These are phyloP conservation scores for Zygosaccharomyces gambellarensis DNA, from an alignment of 805 yeast genomes.

Conservation along the genomic window DNA sequence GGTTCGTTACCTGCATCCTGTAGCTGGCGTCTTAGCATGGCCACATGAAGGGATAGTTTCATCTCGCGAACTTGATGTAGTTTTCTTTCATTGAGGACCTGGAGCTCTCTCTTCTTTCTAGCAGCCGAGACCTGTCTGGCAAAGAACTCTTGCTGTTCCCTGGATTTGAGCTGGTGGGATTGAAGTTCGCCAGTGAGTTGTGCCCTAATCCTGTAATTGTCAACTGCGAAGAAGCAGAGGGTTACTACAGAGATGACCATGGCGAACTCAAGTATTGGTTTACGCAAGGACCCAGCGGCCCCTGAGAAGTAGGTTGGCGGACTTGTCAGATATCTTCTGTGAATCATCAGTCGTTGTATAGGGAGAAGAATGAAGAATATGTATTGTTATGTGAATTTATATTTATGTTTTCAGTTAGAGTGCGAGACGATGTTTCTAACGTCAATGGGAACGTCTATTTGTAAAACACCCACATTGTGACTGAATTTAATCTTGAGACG, in stretches of 20 bases:
- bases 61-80: conserved; percentile 44
- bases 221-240: conserved; percentile 47
- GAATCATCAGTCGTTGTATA: background rate
- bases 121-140: conserved; percentile 48
- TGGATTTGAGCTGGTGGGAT: conserved; percentile 33
- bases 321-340: background rate
- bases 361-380: too few relatives aligned
- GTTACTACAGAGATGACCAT: conserved; percentile 41
- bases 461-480: background rate
- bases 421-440: background rate
- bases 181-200: conserved; percentile 33
- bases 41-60: conserved; percentile 65
- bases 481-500: background rate
- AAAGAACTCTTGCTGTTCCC: conserved; percentile 34
- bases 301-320: conserved; percentile 19
- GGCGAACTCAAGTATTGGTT: conserved; percentile 37
- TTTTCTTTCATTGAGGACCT: conserved; percentile 48
- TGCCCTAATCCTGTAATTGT: conserved; percentile 43
- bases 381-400: background rate
- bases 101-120: conserved; percentile 48
- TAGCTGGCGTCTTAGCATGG: conserved; percentile 58
- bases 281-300: background rate
- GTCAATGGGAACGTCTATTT: background rate
- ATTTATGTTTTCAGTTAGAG: background rate
- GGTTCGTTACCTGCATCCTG: conserved; percentile 56